Percentiles rank a stretch among this genome's conserved stretches.
These are phyloP conservation scores for Austroboletus novae-zelandiae DNA, from an alignment of 1,284 basidiomycete species.

Conservation along the genomic window DNA sequence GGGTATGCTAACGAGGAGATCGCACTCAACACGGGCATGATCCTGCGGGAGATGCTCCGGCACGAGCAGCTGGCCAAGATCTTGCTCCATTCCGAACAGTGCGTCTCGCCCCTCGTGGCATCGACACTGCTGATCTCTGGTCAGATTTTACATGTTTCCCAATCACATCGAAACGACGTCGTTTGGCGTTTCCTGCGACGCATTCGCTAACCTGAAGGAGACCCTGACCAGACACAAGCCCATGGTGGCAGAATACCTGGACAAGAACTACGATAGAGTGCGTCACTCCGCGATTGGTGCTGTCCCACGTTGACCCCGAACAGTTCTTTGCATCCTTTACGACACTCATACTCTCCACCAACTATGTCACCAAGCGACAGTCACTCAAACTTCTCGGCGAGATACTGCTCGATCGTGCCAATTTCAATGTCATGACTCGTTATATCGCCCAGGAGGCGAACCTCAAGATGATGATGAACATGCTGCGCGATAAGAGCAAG, in stretches of 20 bases:
- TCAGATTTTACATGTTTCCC: slow-evolving; percentile 94
- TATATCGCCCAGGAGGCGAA: slow-evolving; percentile 94
- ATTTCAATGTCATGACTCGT: slow-evolving; percentile 98
- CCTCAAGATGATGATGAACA: slow-evolving; percentile 99
- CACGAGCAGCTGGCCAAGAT: slow-evolving; percentile 92
- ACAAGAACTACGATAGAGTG: slow-evolving; percentile 94
- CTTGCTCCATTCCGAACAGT: slow-evolving; percentile 92
- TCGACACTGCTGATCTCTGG: slow-evolving; percentile 6
- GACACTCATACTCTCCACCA: slow-evolving; percentile 86
- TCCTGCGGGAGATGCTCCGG: slow-evolving; percentile 94
- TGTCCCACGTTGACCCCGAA: slow-evolving; percentile 1
- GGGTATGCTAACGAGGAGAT: slow-evolving; percentile 95
- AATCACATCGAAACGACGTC: slow-evolving; percentile 97
- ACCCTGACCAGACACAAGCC: slow-evolving; percentile 93
- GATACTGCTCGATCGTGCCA: slow-evolving; percentile 94
- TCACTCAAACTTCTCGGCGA: slow-evolving; percentile 98
- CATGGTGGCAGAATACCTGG: slow-evolving; percentile 95
- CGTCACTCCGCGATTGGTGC: slow-evolving; percentile 25
- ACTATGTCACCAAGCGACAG: slow-evolving; percentile 99
- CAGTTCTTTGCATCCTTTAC: slow-evolving; percentile 97
- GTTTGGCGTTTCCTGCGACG: slow-evolving; percentile 97
- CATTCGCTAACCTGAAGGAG: slow-evolving; percentile 96
- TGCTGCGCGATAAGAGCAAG: slow-evolving; percentile 94
- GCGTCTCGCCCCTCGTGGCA: slow-evolving; percentile 32
- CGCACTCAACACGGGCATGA: slow-evolving; percentile 97